Conservation (phyloP, 371 early-diverging fungal genomes). For the Syncephalastrum monosporum region DNA sequence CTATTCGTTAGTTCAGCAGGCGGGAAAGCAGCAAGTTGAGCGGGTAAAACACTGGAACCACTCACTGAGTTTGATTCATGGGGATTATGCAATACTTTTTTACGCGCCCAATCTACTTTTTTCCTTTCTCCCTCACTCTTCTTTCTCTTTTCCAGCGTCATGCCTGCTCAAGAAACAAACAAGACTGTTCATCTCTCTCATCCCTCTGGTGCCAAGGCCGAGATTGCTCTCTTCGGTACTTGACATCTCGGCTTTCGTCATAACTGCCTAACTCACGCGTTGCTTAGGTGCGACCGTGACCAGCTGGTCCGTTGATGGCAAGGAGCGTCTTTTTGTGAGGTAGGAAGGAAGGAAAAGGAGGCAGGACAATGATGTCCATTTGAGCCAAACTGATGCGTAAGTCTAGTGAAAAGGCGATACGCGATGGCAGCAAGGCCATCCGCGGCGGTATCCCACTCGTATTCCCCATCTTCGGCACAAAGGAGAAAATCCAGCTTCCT, state of each 20-base stretch:
- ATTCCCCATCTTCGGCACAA: conserved; percentile 83
- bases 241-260: background rate
- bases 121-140: conserved; percentile 10
- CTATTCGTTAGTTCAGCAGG: too few species aligned
- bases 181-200: conserved; percentile 42
- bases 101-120: background rate
- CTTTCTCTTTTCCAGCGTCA: conserved; percentile 17
- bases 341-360: conserved; percentile 14
- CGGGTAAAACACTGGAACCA: too few species aligned
- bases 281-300: conserved; percentile 72
- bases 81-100: too few species aligned
- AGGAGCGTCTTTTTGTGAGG: conserved; percentile 80
- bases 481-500: conserved; percentile 60
- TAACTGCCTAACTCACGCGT: background rate
- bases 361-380: background rate
- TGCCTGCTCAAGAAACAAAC: conserved; percentile 43
- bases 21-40: too few species aligned
- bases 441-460: conserved; percentile 84
- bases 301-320: conserved; percentile 66
- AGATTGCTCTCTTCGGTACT: conserved; percentile 63
- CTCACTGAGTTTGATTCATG: too few species aligned
- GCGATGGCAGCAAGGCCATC: conserved; percentile 83
- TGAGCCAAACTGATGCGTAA: background rate
- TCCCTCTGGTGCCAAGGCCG: conserved; percentile 51
- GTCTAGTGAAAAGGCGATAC: conserved; percentile 61